These are phyloP conservation scores for Calocybe indica DNA, from an alignment of 768 basidiomycete species.

Conservation along the genomic window DNA sequence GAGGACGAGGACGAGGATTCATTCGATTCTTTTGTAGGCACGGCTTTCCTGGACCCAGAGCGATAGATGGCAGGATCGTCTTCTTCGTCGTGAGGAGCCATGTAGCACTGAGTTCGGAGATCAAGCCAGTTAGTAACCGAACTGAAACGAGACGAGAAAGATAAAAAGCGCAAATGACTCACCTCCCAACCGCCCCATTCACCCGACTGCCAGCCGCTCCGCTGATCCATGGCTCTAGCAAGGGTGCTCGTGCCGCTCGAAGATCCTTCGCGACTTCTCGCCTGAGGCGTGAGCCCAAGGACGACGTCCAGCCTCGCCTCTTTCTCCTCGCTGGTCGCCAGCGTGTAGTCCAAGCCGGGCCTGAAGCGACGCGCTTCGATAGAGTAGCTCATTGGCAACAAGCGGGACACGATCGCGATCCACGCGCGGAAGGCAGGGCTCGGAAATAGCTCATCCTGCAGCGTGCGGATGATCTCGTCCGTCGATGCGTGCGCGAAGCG, in stretches of 20 bases:
- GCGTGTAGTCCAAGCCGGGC: slow-evolving; percentile 91
- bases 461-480: slow-evolving; percentile 52
- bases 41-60: slow-evolving; percentile 16
- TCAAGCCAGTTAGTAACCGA: slow-evolving; percentile 1
- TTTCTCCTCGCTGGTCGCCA: slow-evolving; percentile 80
- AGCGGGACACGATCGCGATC: slow-evolving; percentile 64
- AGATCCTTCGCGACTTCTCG: slow-evolving; percentile 6
- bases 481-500: slow-evolving; percentile 47
- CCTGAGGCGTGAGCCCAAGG: slow-evolving; percentile 77
- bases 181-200: slow-evolving; percentile 97
- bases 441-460: slow-evolving; percentile 77
- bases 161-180: slow-evolving; percentile 11
- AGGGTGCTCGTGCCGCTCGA: slow-evolving; percentile 19
- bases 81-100: slow-evolving; percentile 91
- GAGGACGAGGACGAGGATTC: slow-evolving; percentile 14
- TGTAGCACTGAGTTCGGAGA: slow-evolving; percentile 62
- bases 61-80: slow-evolving; percentile 96
- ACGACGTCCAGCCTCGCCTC: slow-evolving; percentile 84
- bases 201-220: slow-evolving; percentile 59
- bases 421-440: slow-evolving; percentile 87
- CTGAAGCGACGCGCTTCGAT: slow-evolving; percentile 86
- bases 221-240: slow-evolving; percentile 22
- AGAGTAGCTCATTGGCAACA: slow-evolving; percentile 67
- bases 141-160: slow-evolving; percentile 4
- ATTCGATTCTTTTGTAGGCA: slow-evolving; percentile 39